phyloP scores from a whole-genome alignment of 306 rosid genomes.

The Lablab purpureus region DNA sequence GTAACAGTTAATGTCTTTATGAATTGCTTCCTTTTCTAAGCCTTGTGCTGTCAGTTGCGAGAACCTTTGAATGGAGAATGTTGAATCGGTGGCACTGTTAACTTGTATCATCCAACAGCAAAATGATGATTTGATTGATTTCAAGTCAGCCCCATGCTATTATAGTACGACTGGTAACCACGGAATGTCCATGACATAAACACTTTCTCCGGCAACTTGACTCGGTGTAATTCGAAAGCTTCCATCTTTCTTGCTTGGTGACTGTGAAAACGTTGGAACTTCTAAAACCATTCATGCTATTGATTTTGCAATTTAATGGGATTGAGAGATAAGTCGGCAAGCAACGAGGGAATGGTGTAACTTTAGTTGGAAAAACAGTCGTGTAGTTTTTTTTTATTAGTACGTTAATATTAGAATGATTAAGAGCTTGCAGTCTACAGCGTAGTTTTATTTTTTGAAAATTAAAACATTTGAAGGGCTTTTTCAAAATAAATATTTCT shows the following conservation, averaged over 20 bases:
- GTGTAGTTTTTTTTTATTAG: neutral
- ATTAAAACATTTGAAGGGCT: neutral
- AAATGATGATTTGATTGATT: conserved; percentile 17
- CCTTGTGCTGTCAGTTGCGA: conserved; percentile 25
- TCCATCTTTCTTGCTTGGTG: neutral
- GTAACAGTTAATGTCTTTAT: neutral
- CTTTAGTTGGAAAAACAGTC: neutral
- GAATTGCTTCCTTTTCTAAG: conserved; percentile 23
- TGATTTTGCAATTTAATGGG: neutral
- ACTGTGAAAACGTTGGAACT: neutral
- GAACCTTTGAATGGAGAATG: conserved; percentile 42
- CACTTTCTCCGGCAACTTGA: neutral
- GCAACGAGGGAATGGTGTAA: too few relatives aligned
- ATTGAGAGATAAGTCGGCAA: too few relatives aligned
- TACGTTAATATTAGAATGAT: neutral
- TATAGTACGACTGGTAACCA: neutral
- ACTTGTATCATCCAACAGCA: neutral
- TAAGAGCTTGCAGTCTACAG: neutral
- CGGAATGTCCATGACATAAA: neutral
- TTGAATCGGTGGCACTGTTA: conserved; percentile 2
- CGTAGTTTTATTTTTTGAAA: neutral
- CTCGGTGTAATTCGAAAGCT: neutral
- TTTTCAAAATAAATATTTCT: neutral
- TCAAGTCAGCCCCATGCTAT: neutral
- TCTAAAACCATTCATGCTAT: neutral